Evolutionary conservation across 805 yeast species (phyloP).

Genomic region (Candida sanyiensis): DNA sequence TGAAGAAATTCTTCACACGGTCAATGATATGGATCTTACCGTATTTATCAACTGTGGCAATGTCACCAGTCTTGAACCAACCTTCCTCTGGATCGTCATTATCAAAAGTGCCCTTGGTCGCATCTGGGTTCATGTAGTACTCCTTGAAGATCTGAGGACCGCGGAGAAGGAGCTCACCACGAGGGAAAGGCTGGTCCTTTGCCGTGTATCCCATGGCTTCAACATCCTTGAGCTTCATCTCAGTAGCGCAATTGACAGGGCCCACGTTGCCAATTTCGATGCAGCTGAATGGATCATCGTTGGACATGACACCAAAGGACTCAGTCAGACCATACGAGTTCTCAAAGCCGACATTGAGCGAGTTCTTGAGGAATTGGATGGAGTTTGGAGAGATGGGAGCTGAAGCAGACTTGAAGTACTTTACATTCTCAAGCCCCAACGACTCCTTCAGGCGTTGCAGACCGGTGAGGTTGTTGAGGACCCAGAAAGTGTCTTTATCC

Average conservation of each 20-base stretch:
- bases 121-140: slow-evolving; percentile 44
- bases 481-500: slow-evolving; percentile 12
- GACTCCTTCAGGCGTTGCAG: slow-evolving; percentile 36
- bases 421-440: slow-evolving; percentile 35
- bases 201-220: slow-evolving; percentile 42
- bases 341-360: slow-evolving; percentile 38
- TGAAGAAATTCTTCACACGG: slow-evolving; percentile 64
- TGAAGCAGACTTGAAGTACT: slow-evolving; percentile 40
- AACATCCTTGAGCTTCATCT: slow-evolving; percentile 48
- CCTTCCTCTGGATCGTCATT: slow-evolving; percentile 33
- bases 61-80: slow-evolving; percentile 59
- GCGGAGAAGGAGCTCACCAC: slow-evolving; percentile 52
- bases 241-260: slow-evolving; percentile 45
- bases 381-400: slow-evolving; percentile 58
- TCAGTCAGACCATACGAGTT: slow-evolving; percentile 65
- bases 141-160: slow-evolving; percentile 51
- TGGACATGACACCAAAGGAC: slow-evolving; percentile 49
- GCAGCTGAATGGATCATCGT: slow-evolving; percentile 33
- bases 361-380: slow-evolving; percentile 46
- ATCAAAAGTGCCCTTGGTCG: slow-evolving; percentile 39
- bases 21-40: slow-evolving; percentile 45
- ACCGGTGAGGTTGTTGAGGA: slow-evolving; percentile 3
- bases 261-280: slow-evolving; percentile 37
- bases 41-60: slow-evolving; percentile 33
- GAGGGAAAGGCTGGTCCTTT: slow-evolving; percentile 39